Conservation (phyloP, 495 filamentous ascomycete species). For the Talaromyces borbonicus region DNA sequence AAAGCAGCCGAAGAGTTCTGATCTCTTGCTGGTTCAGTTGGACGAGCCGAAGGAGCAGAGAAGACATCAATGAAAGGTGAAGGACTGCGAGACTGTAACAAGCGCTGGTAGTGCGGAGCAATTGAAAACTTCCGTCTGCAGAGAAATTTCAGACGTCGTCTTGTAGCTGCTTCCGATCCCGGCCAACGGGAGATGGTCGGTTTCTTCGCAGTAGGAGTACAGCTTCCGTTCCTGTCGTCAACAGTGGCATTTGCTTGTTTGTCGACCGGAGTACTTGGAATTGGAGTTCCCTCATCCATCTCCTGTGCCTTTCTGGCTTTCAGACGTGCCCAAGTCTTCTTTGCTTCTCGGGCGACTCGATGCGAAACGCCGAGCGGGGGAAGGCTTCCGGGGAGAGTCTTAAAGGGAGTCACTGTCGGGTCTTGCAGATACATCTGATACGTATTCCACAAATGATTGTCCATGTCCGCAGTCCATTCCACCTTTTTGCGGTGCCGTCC, state of each 20-base stretch:
- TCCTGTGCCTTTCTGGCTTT: background rate
- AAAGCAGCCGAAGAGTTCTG: constrained; percentile 32
- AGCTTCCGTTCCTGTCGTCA: constrained; percentile 48
- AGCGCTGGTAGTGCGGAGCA: constrained; percentile 56
- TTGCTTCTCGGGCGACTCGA: constrained; percentile 78
- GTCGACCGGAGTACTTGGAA: background rate
- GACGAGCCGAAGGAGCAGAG: constrained; percentile 28
- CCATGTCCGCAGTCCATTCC: constrained; percentile 80
- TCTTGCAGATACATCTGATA: constrained; percentile 84
- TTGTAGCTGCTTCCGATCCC: constrained; percentile 69
- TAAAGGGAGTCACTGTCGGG: constrained; percentile 88
- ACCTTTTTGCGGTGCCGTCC: constrained; percentile 12
- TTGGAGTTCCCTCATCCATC: background rate
- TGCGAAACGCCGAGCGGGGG: constrained; percentile 85
- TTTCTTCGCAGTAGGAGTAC: constrained; percentile 43
- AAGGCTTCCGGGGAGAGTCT: constrained; percentile 73
- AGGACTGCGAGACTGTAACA: constrained; percentile 63
- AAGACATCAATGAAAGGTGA: constrained; percentile 57
- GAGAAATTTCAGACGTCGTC: constrained; percentile 69
- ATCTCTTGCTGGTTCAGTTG: constrained; percentile 15
- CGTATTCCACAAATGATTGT: constrained; percentile 85
- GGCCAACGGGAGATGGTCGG: constrained; percentile 52
- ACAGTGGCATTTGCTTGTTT: constrained; percentile 18
- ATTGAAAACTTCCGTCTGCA: constrained; percentile 67
- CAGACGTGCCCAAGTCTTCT: constrained; percentile 59